Evolutionary conservation across 768 basidiomycete species (phyloP), one percentile per base, ranked within the genome.

Genomic region (Boletales sp.): DNA sequence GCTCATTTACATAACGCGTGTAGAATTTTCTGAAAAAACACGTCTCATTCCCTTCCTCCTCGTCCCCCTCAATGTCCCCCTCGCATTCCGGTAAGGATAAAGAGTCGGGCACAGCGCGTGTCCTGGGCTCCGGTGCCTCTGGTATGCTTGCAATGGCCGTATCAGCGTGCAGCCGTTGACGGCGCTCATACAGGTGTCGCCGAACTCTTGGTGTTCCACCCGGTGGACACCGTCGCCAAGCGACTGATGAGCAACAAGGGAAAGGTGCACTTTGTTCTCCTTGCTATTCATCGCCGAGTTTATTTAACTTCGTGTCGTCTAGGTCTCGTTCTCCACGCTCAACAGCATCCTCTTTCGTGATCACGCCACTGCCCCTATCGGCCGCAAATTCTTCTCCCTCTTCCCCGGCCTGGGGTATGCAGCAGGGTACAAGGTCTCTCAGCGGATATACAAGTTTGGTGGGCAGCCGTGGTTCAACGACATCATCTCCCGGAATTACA

Each of bases 381-480:
- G 74, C 7, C 74, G 73, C 36, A 90, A 88, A 67, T 78, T 95
- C 57, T 57, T 96, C 15, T 95, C 93, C 4, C 80, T 99, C n/a
- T 99, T 99, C 76, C 95, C 95, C 33, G 95, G 93, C 46, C 83
- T 99, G 4, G 95, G 95, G 2, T 99, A 99, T 66, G 95, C 96
- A 5, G 96, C 95, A 25, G 94, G 96, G 5, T 99, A 98, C 83
- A 99, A 98, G 70, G 73, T 97, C 63, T 72, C 91, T 0, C 94
- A 97, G 71, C 83, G 94, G 45, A 80, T 92, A 61, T 95, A 94
- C 84, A 99, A 96, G 73, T 99, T 98, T 62, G 95, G 95, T 54
- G 95, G 95, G 6, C 95, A 99, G 72, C 95, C 95, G 13, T 98
- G 85, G 80, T 96, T 97, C 72, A 88, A 93, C 72, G 96, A 98